A percentile compares a stretch with the other conserved stretches of the same genome.
phyloP scores from a whole-genome alignment of 768 basidiomycete genomes.

The Mycena belliarum region DNA sequence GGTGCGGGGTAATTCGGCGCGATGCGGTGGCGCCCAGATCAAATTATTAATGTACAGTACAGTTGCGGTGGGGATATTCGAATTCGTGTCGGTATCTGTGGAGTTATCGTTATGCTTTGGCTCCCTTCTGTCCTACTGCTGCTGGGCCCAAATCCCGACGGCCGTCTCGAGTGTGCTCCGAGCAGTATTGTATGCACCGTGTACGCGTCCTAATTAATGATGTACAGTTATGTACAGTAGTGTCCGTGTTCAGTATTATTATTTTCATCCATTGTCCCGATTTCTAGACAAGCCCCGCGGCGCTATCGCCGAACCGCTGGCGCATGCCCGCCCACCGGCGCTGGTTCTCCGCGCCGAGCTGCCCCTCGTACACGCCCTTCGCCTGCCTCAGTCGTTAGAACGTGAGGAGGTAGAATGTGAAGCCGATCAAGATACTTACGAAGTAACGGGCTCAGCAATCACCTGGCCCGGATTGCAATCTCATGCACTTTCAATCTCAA shows the following conservation, averaged over 20 bases:
- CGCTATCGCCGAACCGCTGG: slow-evolving; percentile 4
- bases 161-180: too few relatives aligned
- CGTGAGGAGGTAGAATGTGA: too few relatives aligned
- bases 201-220: too few relatives aligned
- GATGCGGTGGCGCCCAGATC: slow-evolving; percentile 27
- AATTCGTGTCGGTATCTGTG: not conserved
- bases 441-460: not conserved
- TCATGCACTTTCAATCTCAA: not conserved
- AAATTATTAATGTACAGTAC: slow-evolving; percentile 30
- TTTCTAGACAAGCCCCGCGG: too few relatives aligned
- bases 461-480: not conserved
- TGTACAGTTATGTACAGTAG: too few relatives aligned
- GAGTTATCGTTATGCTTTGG: slow-evolving; percentile 9
- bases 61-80: not conserved
- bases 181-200: too few relatives aligned
- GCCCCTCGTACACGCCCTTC: slow-evolving; percentile 51
- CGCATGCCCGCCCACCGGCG: slow-evolving; percentile 4
- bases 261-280: too few relatives aligned
- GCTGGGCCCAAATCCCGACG: too few relatives aligned
- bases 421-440: slow-evolving; percentile 59
- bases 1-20: not conserved
- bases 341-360: slow-evolving; percentile 35
- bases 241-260: too few relatives aligned
- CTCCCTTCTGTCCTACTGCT: too few relatives aligned
- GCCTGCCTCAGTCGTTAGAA: slow-evolving; percentile 68